Evolutionary conservation across 164 flowering plant species (phyloP).

Genomic region (Pachysandra terminalis): DNA sequence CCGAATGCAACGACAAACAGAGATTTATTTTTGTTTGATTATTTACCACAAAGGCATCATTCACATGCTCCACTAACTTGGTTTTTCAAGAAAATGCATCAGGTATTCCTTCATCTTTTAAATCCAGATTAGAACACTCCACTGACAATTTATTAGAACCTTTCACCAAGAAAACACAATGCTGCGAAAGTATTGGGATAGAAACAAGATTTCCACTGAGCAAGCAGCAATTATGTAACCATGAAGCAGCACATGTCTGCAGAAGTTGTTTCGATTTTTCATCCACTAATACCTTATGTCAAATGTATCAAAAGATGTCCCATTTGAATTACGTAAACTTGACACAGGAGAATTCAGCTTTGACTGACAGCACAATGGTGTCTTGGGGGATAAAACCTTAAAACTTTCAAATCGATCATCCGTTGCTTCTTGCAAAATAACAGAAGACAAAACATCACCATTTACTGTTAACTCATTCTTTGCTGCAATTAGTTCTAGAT

Average conservation of each 20-base stretch:
- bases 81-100: conserved; percentile 10
- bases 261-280: conserved; percentile 47
- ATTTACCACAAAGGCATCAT: conserved; percentile 45
- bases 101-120: conserved; percentile 7
- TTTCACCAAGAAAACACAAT: conserved; percentile 45
- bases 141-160: conserved; percentile 28
- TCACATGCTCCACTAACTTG: conserved; percentile 15
- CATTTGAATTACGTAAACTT: conserved; percentile 12
- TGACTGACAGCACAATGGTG: conserved; percentile 40
- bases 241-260: conserved; percentile 45
- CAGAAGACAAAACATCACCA: conserved; percentile 7
- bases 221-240: conserved; percentile 52
- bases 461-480: conserved; percentile 13
- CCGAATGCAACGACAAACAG: conserved; percentile 19
- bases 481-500: conserved; percentile 42
- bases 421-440: conserved; percentile 17
- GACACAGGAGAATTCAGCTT: conserved; percentile 33
- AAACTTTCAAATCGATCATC: conserved; percentile 28
- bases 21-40: conserved; percentile 50
- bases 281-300: conserved; percentile 44
- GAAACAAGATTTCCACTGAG: conserved; percentile 68
- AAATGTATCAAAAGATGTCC: conserved; percentile 22
- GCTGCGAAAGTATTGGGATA: conserved; percentile 50
- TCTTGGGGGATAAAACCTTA: conserved; percentile 49
- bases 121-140: conserved; percentile 19